Conservation (phyloP, 331 rosid genomes). For the Rhamnella rubrinervis region DNA sequence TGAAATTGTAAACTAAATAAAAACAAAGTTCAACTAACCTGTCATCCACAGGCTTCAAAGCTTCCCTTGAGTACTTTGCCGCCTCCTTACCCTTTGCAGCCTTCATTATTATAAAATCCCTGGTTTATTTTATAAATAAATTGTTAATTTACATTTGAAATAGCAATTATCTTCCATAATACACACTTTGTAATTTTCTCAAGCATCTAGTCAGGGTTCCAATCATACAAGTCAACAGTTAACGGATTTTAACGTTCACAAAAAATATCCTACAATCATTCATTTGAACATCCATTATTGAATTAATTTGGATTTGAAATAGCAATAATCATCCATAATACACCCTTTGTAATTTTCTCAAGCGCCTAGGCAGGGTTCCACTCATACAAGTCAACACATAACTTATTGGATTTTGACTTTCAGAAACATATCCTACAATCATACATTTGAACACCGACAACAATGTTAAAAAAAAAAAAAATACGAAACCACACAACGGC, state of each 20-base stretch:
- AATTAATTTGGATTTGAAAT: not conserved
- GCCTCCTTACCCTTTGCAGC: conserved; percentile 66
- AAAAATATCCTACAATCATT: too few species aligned
- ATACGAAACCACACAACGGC: not conserved
- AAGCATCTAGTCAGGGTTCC: not conserved
- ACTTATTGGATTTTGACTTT: not conserved
- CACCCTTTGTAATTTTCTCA: not conserved
- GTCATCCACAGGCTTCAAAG: conserved; percentile 80
- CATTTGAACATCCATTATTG: too few species aligned
- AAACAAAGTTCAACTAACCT: conserved; percentile 52
- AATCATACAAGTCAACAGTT: not conserved
- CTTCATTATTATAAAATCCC: conserved; percentile 44
- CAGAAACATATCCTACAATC: not conserved
- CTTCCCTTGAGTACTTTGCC: conserved; percentile 49
- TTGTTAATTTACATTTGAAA: not conserved
- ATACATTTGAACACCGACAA: not conserved
- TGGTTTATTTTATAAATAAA: conserved; percentile 3
- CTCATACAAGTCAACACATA: not conserved
- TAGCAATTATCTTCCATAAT: not conserved
- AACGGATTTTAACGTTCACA: too few species aligned
- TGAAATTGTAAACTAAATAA: not conserved
- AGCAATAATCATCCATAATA: not conserved
- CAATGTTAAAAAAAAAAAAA: not conserved
- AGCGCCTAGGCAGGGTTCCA: not conserved
- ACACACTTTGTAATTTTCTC: not conserved